Evolutionary conservation across 331 rosid genomes (phyloP), one percentile per base, ranked within the genome.

Genomic region (Phaseolus coccineus): DNA sequence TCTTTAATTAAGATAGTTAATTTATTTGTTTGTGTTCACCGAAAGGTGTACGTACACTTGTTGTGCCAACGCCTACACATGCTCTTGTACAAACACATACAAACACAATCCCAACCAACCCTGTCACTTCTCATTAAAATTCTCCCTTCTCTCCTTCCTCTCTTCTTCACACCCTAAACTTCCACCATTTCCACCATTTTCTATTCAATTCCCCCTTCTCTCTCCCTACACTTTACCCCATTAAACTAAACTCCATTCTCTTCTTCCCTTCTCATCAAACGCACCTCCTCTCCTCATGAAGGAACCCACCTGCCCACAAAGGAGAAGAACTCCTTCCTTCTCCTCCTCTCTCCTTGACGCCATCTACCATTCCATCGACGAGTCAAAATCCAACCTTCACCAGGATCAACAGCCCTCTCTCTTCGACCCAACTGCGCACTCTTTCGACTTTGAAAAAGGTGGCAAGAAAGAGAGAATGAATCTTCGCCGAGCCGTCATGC

Each of bases 291-390:
- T 10, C 7, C 7, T 39, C 0, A 52, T 11, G 25, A 51, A 33
- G 28, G 84, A 86, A 8, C 78, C 39, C 10, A 27, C 79, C 7
- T 73, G 28, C 84, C 87, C 88, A 67, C 90, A 87, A 31, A 85
- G 92, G 66, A 88, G 87, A 64, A 89, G 96, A 78, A 88, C 84
- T 68, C 90, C 91, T 2, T 88, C 96, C 69, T 91, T 91, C 87
- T 91, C 96, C 75, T 87, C 96, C 47, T 74, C 85, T 27, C 91
- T 91, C 6, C 89, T 89, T 0, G 94, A 88, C 58, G 67, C 92
- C 44, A 87, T 91, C 78, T 89, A 83, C 84, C 88, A 85, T 35
- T 91, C 96, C 5, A 82, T 79, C 5, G 94, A 91, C 66, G 86
- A 89, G 65, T 82, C 92, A n/a, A 86, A 85, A 69, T 56, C 92